Conservation (phyloP, 495 filamentous ascomycete genomes). For the Aspergillus nanangensis region DNA sequence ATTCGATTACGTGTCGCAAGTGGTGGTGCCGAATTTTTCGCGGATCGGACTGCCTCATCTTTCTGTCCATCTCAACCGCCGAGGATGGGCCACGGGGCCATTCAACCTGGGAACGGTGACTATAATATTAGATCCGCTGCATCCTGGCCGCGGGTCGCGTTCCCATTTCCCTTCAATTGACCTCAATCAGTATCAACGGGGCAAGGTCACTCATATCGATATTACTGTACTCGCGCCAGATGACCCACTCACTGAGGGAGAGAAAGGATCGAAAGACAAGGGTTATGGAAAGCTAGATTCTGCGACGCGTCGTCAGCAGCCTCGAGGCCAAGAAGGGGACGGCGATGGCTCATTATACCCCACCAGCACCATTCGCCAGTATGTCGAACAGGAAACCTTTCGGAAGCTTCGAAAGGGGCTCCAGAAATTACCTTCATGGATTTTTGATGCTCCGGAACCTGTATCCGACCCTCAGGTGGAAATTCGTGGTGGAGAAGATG, state of each 20-base stretch:
- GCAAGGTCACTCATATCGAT: constrained; percentile 52
- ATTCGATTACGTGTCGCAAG: constrained; percentile 73
- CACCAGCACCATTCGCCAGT: constrained; percentile 10
- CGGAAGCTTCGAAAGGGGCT: constrained; percentile 8
- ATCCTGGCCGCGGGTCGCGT: neutral
- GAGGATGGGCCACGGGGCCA: constrained; percentile 66
- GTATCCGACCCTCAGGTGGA: too few species aligned
- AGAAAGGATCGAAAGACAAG: neutral
- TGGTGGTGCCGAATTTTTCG: constrained; percentile 66
- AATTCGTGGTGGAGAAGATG: neutral
- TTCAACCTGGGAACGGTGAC: constrained; percentile 52
- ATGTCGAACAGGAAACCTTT: constrained; percentile 10
- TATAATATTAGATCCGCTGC: constrained; percentile 54
- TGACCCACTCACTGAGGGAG: constrained; percentile 1
- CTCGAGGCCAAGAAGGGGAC: constrained; percentile 3
- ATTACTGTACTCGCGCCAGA: constrained; percentile 55
- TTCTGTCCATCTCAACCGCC: constrained; percentile 46
- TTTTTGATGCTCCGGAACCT: neutral
- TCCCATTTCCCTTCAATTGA: constrained; percentile 42
- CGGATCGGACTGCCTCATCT: constrained; percentile 57
- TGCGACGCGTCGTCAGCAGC: too few species aligned
- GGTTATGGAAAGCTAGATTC: neutral
- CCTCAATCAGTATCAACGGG: constrained; percentile 32
- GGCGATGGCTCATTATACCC: neutral
- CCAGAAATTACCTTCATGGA: constrained; percentile 6